Percentiles rank a stretch among this genome's conserved stretches.
phyloP scores from a whole-genome alignment of 2,329 filamentous ascomycete species.

The Xylaria sp. region DNA sequence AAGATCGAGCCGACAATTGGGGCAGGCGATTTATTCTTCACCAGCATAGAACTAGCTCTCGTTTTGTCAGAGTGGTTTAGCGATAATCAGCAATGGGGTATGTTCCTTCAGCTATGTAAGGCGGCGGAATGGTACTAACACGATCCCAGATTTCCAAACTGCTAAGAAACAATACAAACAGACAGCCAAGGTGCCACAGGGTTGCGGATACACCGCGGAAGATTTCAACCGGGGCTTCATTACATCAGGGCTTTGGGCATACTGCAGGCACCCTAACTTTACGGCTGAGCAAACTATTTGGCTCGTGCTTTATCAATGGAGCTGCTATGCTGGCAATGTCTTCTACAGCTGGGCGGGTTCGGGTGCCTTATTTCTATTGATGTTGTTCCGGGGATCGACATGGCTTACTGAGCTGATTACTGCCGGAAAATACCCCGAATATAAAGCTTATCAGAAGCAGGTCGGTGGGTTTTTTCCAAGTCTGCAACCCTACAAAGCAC shows the following conservation, averaged over 20 bases:
- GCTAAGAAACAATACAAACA: slow-evolving; percentile 82
- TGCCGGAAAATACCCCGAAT: slow-evolving; percentile 85
- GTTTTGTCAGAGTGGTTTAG: slow-evolving; percentile 79
- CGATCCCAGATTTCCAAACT: slow-evolving; percentile 72
- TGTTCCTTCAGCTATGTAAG: slow-evolving; percentile 41
- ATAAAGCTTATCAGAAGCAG: slow-evolving; percentile 81
- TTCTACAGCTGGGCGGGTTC: slow-evolving; percentile 81
- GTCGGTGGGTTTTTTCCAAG: slow-evolving; percentile 87
- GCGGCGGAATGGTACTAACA: slow-evolving; percentile 33
- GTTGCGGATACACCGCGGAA: slow-evolving; percentile 70
- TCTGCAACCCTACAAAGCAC: slow-evolving; percentile 56
- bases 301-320: slow-evolving; percentile 90
- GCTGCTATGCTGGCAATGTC: slow-evolving; percentile 75
- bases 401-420: slow-evolving; percentile 87
- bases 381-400: slow-evolving; percentile 90
- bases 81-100: slow-evolving; percentile 93
- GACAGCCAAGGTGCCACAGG: slow-evolving; percentile 74
- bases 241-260: slow-evolving; percentile 84
- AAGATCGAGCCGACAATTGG: slow-evolving; percentile 65
- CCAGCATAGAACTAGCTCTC: slow-evolving; percentile 59
- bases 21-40: slow-evolving; percentile 60
- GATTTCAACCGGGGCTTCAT: slow-evolving; percentile 93
- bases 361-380: slow-evolving; percentile 75
- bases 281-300: slow-evolving; percentile 91
- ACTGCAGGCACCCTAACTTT: slow-evolving; percentile 94